These are phyloP conservation scores for Echinosophora koreensis DNA, from an alignment of 306 rosid genomes.

Conservation along the genomic window DNA sequence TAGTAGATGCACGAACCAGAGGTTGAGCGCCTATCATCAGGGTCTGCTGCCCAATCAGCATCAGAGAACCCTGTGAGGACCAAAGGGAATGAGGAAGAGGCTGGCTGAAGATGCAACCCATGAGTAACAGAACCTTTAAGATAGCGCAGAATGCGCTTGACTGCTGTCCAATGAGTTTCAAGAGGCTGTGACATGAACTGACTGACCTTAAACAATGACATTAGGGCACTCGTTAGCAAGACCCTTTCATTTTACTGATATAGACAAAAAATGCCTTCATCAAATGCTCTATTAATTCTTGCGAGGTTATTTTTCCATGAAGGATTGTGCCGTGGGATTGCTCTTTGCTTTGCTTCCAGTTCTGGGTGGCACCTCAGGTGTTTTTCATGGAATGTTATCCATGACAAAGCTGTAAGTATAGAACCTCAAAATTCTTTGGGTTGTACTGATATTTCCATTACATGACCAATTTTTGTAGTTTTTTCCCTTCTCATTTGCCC, in stretches of 20 bases:
- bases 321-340: slow-evolving; percentile 99
- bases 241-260: not conserved
- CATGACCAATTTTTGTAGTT: not conserved
- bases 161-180: no score
- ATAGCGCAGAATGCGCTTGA: no score
- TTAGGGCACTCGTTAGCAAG: no score
- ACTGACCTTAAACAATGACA: no score
- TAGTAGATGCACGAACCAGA: no score
- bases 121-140: no score
- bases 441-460: slow-evolving; percentile 55
- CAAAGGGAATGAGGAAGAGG: no score
- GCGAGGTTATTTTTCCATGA: slow-evolving; percentile 48
- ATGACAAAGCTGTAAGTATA: slow-evolving; percentile 87
- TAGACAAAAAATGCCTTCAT: slow-evolving; percentile 29
- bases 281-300: slow-evolving; percentile 44
- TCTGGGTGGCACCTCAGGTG: slow-evolving; percentile 94
- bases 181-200: no score
- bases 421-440: slow-evolving; percentile 63
- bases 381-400: slow-evolving; percentile 92
- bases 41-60: no score
- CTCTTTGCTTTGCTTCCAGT: slow-evolving; percentile 98
- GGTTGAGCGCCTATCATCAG: no score
- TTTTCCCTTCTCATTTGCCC: slow-evolving; percentile 38
- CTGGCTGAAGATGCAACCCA: no score
- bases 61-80: no score